phyloP scores from a whole-genome alignment of 83 land plant genomes.

The Isoetes engelmannii region DNA sequence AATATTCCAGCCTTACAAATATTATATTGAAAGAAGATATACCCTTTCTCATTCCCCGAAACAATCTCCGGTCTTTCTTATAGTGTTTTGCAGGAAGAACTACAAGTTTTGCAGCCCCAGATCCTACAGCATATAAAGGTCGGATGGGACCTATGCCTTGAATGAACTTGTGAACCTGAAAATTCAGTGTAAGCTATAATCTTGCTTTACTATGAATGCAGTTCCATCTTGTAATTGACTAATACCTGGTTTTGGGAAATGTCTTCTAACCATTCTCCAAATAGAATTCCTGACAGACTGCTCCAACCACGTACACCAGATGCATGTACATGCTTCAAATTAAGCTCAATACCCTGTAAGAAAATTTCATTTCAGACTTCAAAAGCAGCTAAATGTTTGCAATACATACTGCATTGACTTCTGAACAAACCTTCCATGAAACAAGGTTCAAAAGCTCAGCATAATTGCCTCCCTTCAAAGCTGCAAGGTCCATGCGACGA shows the following conservation, averaged over 20 bases:
- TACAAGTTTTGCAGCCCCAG: slow-evolving; percentile 86
- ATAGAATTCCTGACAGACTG: slow-evolving; percentile 56
- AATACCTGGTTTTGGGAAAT: slow-evolving; percentile 77
- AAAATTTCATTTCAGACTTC: not conserved
- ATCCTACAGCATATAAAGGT: slow-evolving; percentile 61
- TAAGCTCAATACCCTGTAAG: slow-evolving; percentile 80
- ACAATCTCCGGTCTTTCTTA: slow-evolving; percentile 51
- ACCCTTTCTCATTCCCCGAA: slow-evolving; percentile 88
- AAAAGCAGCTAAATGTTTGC: not conserved
- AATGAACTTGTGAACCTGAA: slow-evolving; percentile 66
- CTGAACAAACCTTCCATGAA: slow-evolving; percentile 70
- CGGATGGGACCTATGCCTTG: slow-evolving; percentile 71
- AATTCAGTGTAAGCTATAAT: not conserved
- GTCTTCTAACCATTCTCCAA: slow-evolving; percentile 94
- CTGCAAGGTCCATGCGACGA: slow-evolving; percentile 56
- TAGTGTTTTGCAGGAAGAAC: slow-evolving; percentile 71
- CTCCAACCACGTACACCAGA: slow-evolving; percentile 80
- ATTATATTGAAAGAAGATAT: not conserved
- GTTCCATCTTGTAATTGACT: not conserved
- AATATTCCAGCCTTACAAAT: not conserved
- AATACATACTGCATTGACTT: not conserved
- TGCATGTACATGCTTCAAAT: slow-evolving; percentile 69
- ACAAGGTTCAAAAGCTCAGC: slow-evolving; percentile 79
- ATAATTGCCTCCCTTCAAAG: slow-evolving; percentile 71
- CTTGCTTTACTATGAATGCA: no score